Evolutionary conservation across 495 filamentous ascomycete species (phyloP).

Genomic region (Podospora fimiseda): DNA sequence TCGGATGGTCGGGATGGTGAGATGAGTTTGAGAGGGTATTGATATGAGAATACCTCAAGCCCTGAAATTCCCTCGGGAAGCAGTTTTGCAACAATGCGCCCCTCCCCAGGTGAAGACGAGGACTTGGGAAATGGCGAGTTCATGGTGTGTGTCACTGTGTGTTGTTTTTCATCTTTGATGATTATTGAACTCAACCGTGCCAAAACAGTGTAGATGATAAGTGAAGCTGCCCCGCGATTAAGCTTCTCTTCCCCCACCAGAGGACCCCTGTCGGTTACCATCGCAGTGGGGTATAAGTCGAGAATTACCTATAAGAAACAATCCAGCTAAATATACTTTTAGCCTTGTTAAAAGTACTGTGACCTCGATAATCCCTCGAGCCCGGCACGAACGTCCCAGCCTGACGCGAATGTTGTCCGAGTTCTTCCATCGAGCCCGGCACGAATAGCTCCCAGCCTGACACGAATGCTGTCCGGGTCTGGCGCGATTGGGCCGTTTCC

Average conservation of each 20-base stretch:
- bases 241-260: conserved; percentile 3
- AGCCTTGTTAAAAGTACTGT: too few relatives aligned
- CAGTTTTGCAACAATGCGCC: conserved; percentile 64
- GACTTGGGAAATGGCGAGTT: conserved; percentile 60
- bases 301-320: too few relatives aligned
- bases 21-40: conserved; percentile 93
- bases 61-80: conserved; percentile 65
- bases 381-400: too few relatives aligned
- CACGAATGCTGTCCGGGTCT: too few relatives aligned
- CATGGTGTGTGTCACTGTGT: conserved; percentile 28
- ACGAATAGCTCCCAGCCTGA: too few relatives aligned
- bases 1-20: conserved; percentile 51
- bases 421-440: too few relatives aligned
- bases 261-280: background rate
- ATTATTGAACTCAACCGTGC: background rate
- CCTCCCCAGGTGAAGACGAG: conserved; percentile 67
- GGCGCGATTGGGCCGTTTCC: too few relatives aligned
- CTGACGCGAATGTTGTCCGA: too few relatives aligned
- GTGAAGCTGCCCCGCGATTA: conserved; percentile 9
- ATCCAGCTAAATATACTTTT: too few relatives aligned
- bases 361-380: too few relatives aligned
- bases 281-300: background rate
- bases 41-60: conserved; percentile 70
- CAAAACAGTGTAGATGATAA: too few relatives aligned
- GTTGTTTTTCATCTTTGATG: background rate